Evolutionary conservation across 208 protist species (phyloP).

Genomic region (Leishmania guyanensis): DNA sequence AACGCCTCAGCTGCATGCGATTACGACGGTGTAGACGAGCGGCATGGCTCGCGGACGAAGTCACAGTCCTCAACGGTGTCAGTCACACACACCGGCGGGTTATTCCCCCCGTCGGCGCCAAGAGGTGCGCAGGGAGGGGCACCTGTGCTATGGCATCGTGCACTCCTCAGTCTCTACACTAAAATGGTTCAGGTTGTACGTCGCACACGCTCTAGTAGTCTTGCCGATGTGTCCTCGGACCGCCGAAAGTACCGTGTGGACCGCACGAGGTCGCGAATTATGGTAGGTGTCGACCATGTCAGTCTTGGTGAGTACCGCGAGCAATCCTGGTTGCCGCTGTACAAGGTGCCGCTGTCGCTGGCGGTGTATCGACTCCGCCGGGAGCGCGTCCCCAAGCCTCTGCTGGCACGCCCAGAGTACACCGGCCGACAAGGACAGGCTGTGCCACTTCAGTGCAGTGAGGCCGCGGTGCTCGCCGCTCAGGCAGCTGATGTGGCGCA

Average conservation of each 20-base stretch:
- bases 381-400: constrained; percentile 21
- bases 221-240: background rate
- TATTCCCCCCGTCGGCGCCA: constrained; percentile 11
- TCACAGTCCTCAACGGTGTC: constrained; percentile 6
- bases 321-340: constrained; percentile 12
- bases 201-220: background rate
- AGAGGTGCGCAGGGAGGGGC: constrained; percentile 16
- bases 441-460: background rate
- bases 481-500: constrained; percentile 14
- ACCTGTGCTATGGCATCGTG: constrained; percentile 24
- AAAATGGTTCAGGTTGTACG: constrained; percentile 15
- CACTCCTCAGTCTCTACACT: constrained; percentile 23
- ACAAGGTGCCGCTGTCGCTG: constrained; percentile 15
- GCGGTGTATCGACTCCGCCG: constrained; percentile 21
- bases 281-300: constrained; percentile 22
- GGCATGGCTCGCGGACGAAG: background rate
- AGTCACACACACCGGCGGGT: background rate
- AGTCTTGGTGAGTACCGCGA: constrained; percentile 20
- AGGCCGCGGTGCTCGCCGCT: too few species aligned
- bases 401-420: constrained; percentile 10
- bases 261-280: background rate
- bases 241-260: background rate
- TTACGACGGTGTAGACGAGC: background rate
- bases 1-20: background rate
- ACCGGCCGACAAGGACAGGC: background rate